Percentiles rank a stretch among this genome's conserved stretches.
These are phyloP conservation scores for Stephania yunnanensis DNA, from an alignment of 164 flowering plant species.

Conservation along the genomic window DNA sequence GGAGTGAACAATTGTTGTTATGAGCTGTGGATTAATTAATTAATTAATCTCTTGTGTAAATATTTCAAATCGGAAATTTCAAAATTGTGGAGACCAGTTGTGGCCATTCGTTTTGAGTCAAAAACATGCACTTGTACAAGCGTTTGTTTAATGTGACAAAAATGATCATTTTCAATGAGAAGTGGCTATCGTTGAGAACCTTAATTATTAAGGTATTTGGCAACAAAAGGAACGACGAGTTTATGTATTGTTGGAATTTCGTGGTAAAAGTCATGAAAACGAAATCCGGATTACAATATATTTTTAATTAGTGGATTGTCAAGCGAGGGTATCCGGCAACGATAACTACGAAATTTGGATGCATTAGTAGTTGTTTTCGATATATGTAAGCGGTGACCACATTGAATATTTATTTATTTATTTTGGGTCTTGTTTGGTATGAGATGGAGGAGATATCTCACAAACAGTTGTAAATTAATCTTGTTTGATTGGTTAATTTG, in stretches of 20 bases:
- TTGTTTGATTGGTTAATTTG: no score
- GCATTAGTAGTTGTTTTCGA: not conserved
- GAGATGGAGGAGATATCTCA: no score
- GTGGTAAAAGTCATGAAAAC: not conserved
- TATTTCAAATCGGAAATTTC: not conserved
- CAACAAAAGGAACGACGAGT: not conserved
- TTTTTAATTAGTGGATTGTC: not conserved
- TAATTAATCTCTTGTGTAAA: not conserved
- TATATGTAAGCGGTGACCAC: not conserved
- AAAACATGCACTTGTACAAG: not conserved
- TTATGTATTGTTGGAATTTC: not conserved
- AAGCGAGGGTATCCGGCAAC: not conserved
- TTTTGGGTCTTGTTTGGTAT: no score
- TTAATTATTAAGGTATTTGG: no score
- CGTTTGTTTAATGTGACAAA: not conserved
- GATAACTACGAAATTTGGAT: not conserved
- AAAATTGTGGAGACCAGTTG: no score
- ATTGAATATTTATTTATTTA: no score
- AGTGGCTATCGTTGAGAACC: not conserved
- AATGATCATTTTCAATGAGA: not conserved
- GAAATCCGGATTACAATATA: not conserved
- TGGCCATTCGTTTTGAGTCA: not conserved
- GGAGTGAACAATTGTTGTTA: constrained; percentile 11
- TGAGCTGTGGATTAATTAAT: no score
- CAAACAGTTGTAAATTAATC: no score